Percentiles rank a stretch among this genome's conserved stretches.
These are phyloP conservation scores for Ceratobasidium sp. DNA, from an alignment of 1,284 basidiomycete genomes.

Conservation along the genomic window DNA sequence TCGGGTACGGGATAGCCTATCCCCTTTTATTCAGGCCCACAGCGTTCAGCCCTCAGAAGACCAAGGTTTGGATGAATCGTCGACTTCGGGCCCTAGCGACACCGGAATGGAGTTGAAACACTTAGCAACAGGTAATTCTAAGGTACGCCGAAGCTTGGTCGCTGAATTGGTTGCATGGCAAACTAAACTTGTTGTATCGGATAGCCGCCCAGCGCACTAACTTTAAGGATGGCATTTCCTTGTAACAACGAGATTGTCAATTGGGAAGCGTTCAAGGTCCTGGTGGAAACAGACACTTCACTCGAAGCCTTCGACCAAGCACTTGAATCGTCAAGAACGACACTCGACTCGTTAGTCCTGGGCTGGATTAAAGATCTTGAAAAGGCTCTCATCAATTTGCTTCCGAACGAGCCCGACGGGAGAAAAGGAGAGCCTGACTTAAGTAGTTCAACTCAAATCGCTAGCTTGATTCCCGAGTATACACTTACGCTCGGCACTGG, in stretches of 20 bases:
- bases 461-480: not conserved
- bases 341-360: not conserved
- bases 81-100: not conserved
- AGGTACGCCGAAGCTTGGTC: not conserved
- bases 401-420: not conserved
- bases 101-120: not conserved
- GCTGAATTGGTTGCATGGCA: too few species aligned
- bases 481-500: not conserved
- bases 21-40: not conserved
- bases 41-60: not conserved
- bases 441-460: not conserved
- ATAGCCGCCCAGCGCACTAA: not conserved
- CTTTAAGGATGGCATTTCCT: slow-evolving; percentile 15
- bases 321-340: not conserved
- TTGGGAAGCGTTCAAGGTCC: slow-evolving; percentile 12
- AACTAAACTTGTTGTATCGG: too few species aligned
- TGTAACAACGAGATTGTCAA: not conserved
- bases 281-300: slow-evolving; percentile 9
- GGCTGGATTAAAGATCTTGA: slow-evolving; percentile 20
- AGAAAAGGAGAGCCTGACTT: not conserved
- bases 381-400: not conserved
- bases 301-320: not conserved
- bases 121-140: too few species aligned
- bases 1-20: not conserved
- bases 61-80: not conserved